phyloP scores from a whole-genome alignment of 2,329 filamentous ascomycete species.

The Neopestalotiopsis clavispora region DNA sequence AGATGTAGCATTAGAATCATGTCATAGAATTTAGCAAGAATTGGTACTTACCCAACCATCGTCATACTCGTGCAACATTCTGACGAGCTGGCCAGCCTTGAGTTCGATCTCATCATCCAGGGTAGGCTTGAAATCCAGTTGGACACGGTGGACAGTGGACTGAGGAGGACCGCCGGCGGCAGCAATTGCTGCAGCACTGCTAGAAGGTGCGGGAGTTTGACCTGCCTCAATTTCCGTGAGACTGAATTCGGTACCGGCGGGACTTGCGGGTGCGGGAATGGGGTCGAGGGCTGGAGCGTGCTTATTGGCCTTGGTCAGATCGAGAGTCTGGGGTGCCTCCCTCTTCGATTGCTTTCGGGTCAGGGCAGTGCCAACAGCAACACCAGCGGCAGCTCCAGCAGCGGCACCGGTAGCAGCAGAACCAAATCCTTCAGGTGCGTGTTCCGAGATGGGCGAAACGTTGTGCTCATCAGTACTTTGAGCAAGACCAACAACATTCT shows the following conservation, averaged over 20 bases:
- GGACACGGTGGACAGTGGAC: conserved; percentile 83
- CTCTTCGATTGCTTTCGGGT: conserved; percentile 62
- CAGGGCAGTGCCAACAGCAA: conserved; percentile 43
- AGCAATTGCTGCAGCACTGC: conserved; percentile 63
- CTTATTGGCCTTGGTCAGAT: conserved; percentile 54
- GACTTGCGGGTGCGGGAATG: conserved; percentile 50
- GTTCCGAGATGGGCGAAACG: not conserved
- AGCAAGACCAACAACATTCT: conserved; percentile 43
- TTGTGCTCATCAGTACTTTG: conserved; percentile 34
- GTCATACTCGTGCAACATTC: conserved; percentile 93
- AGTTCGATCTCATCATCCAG: conserved; percentile 92
- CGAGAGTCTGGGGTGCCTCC: conserved; percentile 54
- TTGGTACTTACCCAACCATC: conserved; percentile 86
- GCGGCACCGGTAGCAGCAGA: conserved; percentile 34
- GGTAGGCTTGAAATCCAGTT: conserved; percentile 91
- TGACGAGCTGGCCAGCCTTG: conserved; percentile 79
- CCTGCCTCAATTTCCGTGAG: conserved; percentile 58
- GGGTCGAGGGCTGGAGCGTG: conserved; percentile 7
- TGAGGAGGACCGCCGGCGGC: conserved; percentile 64
- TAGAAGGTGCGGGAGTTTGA: conserved; percentile 48
- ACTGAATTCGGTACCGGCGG: conserved; percentile 68
- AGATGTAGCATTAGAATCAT: conserved; percentile 35
- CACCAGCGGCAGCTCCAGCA: conserved; percentile 44
- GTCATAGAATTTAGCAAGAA: conserved; percentile 26
- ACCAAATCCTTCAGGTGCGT: conserved; percentile 31